Evolutionary conservation across 2,329 filamentous ascomycete species (phyloP).

Genomic region (Colletotrichum graminicola): DNA sequence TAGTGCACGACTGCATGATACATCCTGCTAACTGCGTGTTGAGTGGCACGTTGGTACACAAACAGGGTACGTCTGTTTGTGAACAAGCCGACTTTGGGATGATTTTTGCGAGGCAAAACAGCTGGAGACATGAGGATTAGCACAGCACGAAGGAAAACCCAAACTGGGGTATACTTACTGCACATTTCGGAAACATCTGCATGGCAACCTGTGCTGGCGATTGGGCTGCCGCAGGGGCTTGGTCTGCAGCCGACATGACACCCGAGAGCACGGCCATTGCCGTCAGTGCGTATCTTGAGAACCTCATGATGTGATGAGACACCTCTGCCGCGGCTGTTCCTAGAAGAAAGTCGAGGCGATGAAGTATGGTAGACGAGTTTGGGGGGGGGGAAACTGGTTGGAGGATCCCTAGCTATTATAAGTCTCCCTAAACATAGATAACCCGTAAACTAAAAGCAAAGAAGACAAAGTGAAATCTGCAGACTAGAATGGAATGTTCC

Average conservation of each 20-base stretch:
- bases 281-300: neutral
- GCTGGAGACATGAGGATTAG: neutral
- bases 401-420: neutral
- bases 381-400: neutral
- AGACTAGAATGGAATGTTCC: neutral
- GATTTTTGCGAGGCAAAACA: neutral
- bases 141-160: neutral
- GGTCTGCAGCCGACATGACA: neutral
- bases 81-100: neutral
- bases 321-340: neutral
- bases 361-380: neutral
- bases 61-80: neutral
- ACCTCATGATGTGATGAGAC: neutral
- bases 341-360: neutral
- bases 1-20: neutral
- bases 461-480: neutral
- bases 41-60: conserved; percentile 3
- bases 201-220: neutral
- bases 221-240: neutral
- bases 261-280: neutral
- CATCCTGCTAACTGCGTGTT: neutral
- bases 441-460: neutral
- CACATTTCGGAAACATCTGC: neutral
- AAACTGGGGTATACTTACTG: neutral
- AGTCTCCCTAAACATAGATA: neutral